Evolutionary conservation across 2,329 filamentous ascomycete genomes (phyloP).

Genomic region (Lecanosticta acicola): DNA sequence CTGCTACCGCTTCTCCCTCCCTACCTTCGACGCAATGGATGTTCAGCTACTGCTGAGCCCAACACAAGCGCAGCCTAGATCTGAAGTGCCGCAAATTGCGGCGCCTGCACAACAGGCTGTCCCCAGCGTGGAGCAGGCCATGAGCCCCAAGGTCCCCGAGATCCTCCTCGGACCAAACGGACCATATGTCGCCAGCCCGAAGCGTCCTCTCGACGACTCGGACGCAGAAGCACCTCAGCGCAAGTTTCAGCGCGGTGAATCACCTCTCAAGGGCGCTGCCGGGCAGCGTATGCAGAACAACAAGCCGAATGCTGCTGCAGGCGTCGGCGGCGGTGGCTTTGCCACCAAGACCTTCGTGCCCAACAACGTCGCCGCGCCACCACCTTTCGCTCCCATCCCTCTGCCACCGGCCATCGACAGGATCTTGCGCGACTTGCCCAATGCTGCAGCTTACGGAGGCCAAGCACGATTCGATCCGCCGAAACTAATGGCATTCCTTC

Average conservation of each 20-base stretch:
- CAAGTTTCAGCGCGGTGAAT: conserved; percentile 83
- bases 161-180: conserved; percentile 31
- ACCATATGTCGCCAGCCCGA: conserved; percentile 39
- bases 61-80: conserved; percentile 60
- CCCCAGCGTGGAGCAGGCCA: conserved; percentile 16
- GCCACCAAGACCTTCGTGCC: conserved; percentile 31
- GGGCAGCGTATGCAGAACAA: conserved; percentile 73
- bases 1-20: conserved; percentile 63
- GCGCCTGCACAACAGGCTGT: conserved; percentile 9
- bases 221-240: conserved; percentile 69
- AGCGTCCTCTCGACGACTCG: conserved; percentile 53
- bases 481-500: conserved; percentile 67
- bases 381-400: conserved; percentile 70
- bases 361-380: conserved; percentile 29
- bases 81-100: conserved; percentile 4
- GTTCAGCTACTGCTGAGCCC: conserved; percentile 82
- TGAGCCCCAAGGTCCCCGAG: conserved; percentile 13
- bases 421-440: conserved; percentile 54
- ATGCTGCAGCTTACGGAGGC: conserved; percentile 61
- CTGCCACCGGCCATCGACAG: conserved; percentile 64
- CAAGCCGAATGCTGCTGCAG: conserved; percentile 38
- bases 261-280: conserved; percentile 84
- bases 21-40: conserved; percentile 71
- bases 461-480: conserved; percentile 63
- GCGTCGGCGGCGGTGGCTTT: conserved; percentile 27